Base-by-base conservation (phyloP, 2,329 filamentous ascomycete species). In the Aspergillus alliaceus region DNA sequence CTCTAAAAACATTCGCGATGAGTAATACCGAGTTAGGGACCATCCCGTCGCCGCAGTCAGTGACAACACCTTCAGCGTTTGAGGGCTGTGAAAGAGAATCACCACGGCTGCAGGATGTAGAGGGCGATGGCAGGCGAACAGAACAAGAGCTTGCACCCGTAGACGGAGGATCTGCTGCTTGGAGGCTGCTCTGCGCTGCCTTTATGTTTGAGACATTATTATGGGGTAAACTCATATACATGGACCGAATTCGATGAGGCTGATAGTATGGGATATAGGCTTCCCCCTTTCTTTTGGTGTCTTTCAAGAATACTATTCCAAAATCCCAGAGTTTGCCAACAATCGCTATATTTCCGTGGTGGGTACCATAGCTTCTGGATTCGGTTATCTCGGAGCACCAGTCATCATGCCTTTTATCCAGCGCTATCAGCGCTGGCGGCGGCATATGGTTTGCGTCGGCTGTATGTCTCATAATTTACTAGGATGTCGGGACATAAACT, bases 251-350 rank as follows among this genome's bases (percentile, higher is more conserved):
- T 8, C 6, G 5, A 31, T 22, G 29, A 35, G 14, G 22, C n/a
- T 4, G 37, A 51, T 15, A 32, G 4, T n/a, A 48, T 15, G 11
- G 6, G 4, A 6, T 34, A 25, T 42, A 66, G 64, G 66, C 11
- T 69, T 70, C 47, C 66, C 66, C 8, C 46, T 68, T 0, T 66
- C 63, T 7, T 70, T 69, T 51, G 66, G 66, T 6, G 64, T 70
- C 20, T 70, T 70, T 50, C 67, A 68, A 44, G 55, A 67, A 8
- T 69, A 68, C 50, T 69, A 69, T 40, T 64, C 65, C 3, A 42
- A 47, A 1, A 50, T 64, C 2, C 62, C 63, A 1, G 54, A 66
- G 15, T 68, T 64, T 47, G 42, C 48, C 12, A 51, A 55, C 3
- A 51, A 48, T 29, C 42, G 24, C 22, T 53, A 66, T 18, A 62